Base-by-base conservation (phyloP, 2,329 filamentous ascomycete genomes). In the Aphanoascus verrucosus region DNA sequence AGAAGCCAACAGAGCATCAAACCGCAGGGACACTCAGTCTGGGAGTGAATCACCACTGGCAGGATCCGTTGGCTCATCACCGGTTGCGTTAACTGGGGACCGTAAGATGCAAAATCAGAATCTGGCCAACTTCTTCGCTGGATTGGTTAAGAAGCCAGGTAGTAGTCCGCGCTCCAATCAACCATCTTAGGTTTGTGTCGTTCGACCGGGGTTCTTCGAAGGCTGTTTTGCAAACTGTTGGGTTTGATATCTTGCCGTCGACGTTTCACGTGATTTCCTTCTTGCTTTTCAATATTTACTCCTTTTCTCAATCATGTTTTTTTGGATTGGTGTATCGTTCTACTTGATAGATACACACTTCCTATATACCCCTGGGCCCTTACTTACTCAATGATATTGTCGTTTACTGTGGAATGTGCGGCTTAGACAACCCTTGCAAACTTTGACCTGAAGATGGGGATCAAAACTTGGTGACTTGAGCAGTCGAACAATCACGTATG, bases 111-210 rank as follows among this genome's bases (percentile, higher is more conserved):
- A 82, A 57, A 78, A 80, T 48, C 78, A 82, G 65, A 75, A 76
- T 32, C 65, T 83, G 55, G 78, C 78, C 48, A 77, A 74, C 54
- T 83, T 83, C 65, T 83, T 83, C 61, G 76, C 74, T 11, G 75
- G 75, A 9, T 67, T 83, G 44, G 76, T 81, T 65, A 80, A 78
- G 63, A 79, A 76, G 58, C 65, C 68, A 14, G 60, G 62, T 7
- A 59, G 64, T 34, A 64, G 61, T 55, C 68, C 69, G 15, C 68
- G 69, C 40, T 65, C 68, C 17, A 70, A 67, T 54, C 66, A 14
- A 20, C 19, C 31, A 9, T 19, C 50, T 14, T 45, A 40, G 44
- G 1, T 8, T 9, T 8, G 15, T 6, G 7, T 8, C 19, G n/a
- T 15, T 41, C 2, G 20, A 2, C 8, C 9, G 8, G 17, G 1